Evolutionary conservation across 169 alveolate species (phyloP), one percentile per base, ranked within the genome.

Genomic region (Plasmodium gonderi): DNA sequence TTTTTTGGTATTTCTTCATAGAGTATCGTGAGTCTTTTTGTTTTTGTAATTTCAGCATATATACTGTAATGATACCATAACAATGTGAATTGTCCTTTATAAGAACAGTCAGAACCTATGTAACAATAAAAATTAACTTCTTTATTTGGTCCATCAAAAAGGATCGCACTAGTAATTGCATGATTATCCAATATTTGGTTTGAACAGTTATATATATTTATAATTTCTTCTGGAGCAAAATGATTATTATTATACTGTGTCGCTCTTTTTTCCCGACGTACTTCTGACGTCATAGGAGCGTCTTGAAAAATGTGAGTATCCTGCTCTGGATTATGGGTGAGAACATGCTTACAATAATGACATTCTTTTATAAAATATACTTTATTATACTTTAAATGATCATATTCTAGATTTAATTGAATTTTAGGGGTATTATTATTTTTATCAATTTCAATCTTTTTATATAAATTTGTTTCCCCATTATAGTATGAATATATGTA

Each of bases 351-450:
- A 20, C 89, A 54, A 60, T 76, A 74, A 77, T 76, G 90, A 17
- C 93, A 87, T 76, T 87, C 93, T 20, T 36, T 87, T 75, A 87
- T 87, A 87, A 75, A 87, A 76, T 60, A 87, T 76, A 76, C 45
- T 87, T 87, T 78, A 77, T 87, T 38, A 64, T 76, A 36, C 47
- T 60, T 75, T 75, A 77, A 51, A 40, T 87, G 26, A n/a, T 87
- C 79, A 54, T 87, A 60, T 49, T 75, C 80, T 36, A 87, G 17
- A 75, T 87, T 77, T 60, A 87, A 54, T 38, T 87, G 47, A n/a
- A 74, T 51, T 54, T 40, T 26, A 60, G 67, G 23, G 20, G 12
- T n/a, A 20, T 75, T 54, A 38, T 20, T 64, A 9, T 87, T 87
- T 76, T 75, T 76, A 79, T 76, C 80, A 76, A 87, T 40, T 17